These are phyloP conservation scores for Isatis tinctoria DNA, from an alignment of 345 rosid species.

Conservation along the genomic window DNA sequence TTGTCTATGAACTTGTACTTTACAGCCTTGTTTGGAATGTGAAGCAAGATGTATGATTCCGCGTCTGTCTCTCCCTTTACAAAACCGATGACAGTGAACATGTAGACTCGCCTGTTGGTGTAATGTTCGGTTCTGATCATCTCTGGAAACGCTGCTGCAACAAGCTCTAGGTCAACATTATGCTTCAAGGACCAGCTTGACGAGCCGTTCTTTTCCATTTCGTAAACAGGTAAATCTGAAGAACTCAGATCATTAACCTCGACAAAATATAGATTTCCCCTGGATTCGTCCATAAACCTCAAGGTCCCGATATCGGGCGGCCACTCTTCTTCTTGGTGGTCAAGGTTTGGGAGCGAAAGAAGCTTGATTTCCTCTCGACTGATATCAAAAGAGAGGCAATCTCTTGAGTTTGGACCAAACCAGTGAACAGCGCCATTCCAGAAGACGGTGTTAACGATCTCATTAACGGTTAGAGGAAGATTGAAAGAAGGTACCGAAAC, in stretches of 20 bases:
- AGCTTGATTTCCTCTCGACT: slow-evolving; percentile 22
- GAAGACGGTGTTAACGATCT: slow-evolving; percentile 7
- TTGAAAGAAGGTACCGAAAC: not conserved
- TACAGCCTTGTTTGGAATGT: slow-evolving; percentile 19
- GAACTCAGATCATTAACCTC: slow-evolving; percentile 23
- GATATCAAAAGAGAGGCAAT: slow-evolving; percentile 28
- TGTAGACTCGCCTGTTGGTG: slow-evolving; percentile 2
- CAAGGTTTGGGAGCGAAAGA: slow-evolving; percentile 27
- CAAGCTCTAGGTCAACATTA: slow-evolving; percentile 28
- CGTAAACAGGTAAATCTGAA: slow-evolving; percentile 27
- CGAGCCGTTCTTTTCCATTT: slow-evolving; percentile 33
- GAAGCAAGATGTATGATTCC: slow-evolving; percentile 34
- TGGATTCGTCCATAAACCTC: slow-evolving; percentile 27
- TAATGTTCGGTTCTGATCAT: slow-evolving; percentile 9
- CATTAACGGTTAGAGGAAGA: not conserved
- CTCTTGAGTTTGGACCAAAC: slow-evolving; percentile 5
- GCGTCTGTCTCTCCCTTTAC: slow-evolving; percentile 30
- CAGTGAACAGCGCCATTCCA: slow-evolving; percentile 38
- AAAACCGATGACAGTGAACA: slow-evolving; percentile 21
- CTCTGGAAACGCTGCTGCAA: slow-evolving; percentile 34
- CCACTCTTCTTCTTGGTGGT: not conserved
- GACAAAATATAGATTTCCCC: slow-evolving; percentile 26
- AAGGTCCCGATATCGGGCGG: not conserved
- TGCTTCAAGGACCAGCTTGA: slow-evolving; percentile 41
- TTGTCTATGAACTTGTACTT: slow-evolving; percentile 29